Conservation (phyloP, 148 eudicot species). For the Silene uniflora region DNA sequence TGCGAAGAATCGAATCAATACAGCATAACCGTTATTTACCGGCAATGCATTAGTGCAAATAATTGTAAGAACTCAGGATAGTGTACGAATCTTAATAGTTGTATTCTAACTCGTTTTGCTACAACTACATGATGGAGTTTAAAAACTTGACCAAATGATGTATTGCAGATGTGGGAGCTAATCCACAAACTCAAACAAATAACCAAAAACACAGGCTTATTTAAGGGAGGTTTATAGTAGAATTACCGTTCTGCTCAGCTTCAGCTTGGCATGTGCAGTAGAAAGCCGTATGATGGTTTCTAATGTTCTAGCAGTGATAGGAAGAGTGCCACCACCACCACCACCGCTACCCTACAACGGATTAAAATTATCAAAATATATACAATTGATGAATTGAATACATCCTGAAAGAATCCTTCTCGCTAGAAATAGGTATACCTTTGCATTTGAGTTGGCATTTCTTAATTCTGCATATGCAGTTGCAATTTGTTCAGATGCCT, state of each 20-base stretch:
- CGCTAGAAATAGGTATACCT: conserved; percentile 40
- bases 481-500: conserved; percentile 96
- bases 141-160: no score
- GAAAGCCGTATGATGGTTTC: conserved; percentile 96
- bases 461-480: conserved; percentile 97
- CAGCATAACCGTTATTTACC: no score
- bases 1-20: no score
- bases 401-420: background rate
- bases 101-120: no score
- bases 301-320: conserved; percentile 96
- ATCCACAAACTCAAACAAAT: background rate
- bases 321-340: conserved; percentile 75
- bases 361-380: background rate
- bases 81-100: no score
- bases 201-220: background rate
- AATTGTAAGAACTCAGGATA: no score
- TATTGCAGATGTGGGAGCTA: background rate
- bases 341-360: conserved; percentile 46
- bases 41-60: no score
- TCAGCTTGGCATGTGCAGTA: conserved; percentile 97
- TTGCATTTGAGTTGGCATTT: conserved; percentile 71
- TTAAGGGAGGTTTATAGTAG: background rate
- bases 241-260: conserved; percentile 78
- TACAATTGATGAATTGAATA: background rate
- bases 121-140: background rate